phyloP scores from a whole-genome alignment of 2,329 filamentous ascomycete species.

The Basipetospora chlamydospora region DNA sequence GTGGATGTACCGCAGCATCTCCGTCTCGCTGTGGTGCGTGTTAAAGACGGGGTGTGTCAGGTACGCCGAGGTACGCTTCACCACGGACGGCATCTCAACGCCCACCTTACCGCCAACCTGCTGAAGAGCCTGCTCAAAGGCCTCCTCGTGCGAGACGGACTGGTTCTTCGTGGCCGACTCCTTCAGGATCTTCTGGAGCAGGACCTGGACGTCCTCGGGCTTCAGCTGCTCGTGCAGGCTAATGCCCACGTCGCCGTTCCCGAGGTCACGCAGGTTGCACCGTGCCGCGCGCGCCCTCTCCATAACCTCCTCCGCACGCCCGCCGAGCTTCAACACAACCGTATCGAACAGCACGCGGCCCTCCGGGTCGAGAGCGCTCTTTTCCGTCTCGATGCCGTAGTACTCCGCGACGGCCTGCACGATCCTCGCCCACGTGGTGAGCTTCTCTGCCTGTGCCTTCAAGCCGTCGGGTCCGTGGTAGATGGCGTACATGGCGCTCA shows the following conservation, averaged over 20 bases:
- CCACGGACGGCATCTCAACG: slow-evolving; percentile 32
- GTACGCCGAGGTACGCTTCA: slow-evolving; percentile 61
- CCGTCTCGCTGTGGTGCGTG: slow-evolving; percentile 85
- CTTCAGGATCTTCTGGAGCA: slow-evolving; percentile 27
- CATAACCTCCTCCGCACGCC: slow-evolving; percentile 25
- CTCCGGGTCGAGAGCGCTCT: slow-evolving; percentile 39
- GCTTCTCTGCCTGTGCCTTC: slow-evolving; percentile 66
- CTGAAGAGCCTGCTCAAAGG: slow-evolving; percentile 11
- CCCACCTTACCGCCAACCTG: not conserved
- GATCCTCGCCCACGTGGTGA: slow-evolving; percentile 55
- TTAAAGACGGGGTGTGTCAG: slow-evolving; percentile 91
- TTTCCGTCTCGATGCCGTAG: slow-evolving; percentile 49
- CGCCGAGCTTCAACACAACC: slow-evolving; percentile 47
- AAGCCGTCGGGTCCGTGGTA: slow-evolving; percentile 83
- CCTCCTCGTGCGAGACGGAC: slow-evolving; percentile 8
- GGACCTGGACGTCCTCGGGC: slow-evolving; percentile 31
- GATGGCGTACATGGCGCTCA: slow-evolving; percentile 86
- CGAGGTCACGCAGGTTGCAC: slow-evolving; percentile 15
- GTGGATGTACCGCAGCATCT: slow-evolving; percentile 84
- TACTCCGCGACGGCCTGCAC: slow-evolving; percentile 49
- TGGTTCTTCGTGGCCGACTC: slow-evolving; percentile 14
- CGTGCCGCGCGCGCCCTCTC: slow-evolving; percentile 2
- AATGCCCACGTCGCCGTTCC: slow-evolving; percentile 17
- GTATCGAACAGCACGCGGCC: slow-evolving; percentile 65
- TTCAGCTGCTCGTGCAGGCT: slow-evolving; percentile 15